Evolutionary conservation across 306 rosid species (phyloP).

Genomic region (Lablab purpureus): DNA sequence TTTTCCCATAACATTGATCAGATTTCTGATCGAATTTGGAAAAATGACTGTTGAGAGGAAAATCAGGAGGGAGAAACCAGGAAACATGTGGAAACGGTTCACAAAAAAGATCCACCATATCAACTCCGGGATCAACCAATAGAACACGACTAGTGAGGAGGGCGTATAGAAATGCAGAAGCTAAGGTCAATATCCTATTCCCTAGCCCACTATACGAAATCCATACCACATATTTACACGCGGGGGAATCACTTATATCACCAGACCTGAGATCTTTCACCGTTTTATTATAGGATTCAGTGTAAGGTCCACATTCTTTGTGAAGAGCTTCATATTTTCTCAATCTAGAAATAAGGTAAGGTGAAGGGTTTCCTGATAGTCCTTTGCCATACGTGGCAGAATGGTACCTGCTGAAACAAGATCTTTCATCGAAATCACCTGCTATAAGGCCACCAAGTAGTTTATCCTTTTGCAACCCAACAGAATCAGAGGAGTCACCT

Average conservation of each 20-base stretch:
- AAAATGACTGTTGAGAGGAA: slow-evolving; percentile 59
- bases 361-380: slow-evolving; percentile 54
- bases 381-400: slow-evolving; percentile 53
- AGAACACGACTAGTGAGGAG: slow-evolving; percentile 75
- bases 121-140: slow-evolving; percentile 78
- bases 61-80: slow-evolving; percentile 75
- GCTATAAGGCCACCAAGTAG: slow-evolving; percentile 67
- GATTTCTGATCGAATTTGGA: slow-evolving; percentile 55
- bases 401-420: slow-evolving; percentile 71
- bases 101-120: slow-evolving; percentile 71
- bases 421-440: slow-evolving; percentile 58
- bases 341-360: slow-evolving; percentile 65
- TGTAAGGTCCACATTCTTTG: slow-evolving; percentile 69
- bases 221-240: slow-evolving; percentile 73
- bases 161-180: slow-evolving; percentile 75
- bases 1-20: slow-evolving; percentile 64
- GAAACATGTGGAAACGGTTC: slow-evolving; percentile 76
- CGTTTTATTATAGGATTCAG: slow-evolving; percentile 64
- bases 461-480: slow-evolving; percentile 49
- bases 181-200: slow-evolving; percentile 71
- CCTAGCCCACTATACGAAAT: slow-evolving; percentile 81
- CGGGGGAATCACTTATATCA: slow-evolving; percentile 42
- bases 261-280: slow-evolving; percentile 60
- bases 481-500: slow-evolving; percentile 42
- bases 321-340: slow-evolving; percentile 76